phyloP scores from a whole-genome alignment of 768 basidiomycete species.

The Tephrocybe sp. region DNA sequence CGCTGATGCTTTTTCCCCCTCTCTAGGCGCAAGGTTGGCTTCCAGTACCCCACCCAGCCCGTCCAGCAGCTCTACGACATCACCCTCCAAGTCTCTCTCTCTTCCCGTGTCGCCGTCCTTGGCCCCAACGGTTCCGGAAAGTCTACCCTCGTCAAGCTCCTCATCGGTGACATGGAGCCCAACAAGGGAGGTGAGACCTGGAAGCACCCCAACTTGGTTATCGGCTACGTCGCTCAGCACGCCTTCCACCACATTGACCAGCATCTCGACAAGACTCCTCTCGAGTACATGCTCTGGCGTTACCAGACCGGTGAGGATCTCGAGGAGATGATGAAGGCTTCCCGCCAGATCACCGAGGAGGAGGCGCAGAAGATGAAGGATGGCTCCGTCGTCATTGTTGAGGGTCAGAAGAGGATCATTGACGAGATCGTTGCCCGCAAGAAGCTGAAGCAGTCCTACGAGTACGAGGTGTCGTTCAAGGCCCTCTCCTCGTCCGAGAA shows the following conservation, averaged over 20 bases:
- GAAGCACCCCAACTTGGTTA: constrained; percentile 99
- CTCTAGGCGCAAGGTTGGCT: constrained; percentile 89
- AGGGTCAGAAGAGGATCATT: constrained; percentile 93
- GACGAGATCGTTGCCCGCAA: constrained; percentile 89
- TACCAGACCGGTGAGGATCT: constrained; percentile 99
- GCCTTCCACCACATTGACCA: constrained; percentile 99
- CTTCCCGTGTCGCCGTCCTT: constrained; percentile 96
- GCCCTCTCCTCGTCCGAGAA: constrained; percentile 94
- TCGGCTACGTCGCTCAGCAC: constrained; percentile 98
- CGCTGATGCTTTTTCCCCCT: constrained; percentile 6
- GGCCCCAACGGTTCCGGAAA: constrained; percentile 99
- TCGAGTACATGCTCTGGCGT: constrained; percentile 99
- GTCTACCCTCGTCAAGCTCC: constrained; percentile 93
- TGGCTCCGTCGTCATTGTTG: constrained; percentile 78
- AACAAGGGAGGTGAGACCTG: constrained; percentile 97
- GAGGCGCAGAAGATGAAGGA: constrained; percentile 97
- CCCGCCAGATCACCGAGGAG: constrained; percentile 81
- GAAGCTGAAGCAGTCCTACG: constrained; percentile 99
- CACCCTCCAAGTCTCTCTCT: constrained; percentile 94
- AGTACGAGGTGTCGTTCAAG: constrained; percentile 98
- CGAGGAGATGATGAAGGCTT: constrained; percentile 94
- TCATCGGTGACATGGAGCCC: constrained; percentile 94
- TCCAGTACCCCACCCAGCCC: constrained; percentile 87
- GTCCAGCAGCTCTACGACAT: constrained; percentile 94
- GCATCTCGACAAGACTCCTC: constrained; percentile 97